Evolutionary conservation across 2,329 filamentous ascomycete species (phyloP), one percentile per base, ranked within the genome.

Genomic region (Clonostachys rosea): DNA sequence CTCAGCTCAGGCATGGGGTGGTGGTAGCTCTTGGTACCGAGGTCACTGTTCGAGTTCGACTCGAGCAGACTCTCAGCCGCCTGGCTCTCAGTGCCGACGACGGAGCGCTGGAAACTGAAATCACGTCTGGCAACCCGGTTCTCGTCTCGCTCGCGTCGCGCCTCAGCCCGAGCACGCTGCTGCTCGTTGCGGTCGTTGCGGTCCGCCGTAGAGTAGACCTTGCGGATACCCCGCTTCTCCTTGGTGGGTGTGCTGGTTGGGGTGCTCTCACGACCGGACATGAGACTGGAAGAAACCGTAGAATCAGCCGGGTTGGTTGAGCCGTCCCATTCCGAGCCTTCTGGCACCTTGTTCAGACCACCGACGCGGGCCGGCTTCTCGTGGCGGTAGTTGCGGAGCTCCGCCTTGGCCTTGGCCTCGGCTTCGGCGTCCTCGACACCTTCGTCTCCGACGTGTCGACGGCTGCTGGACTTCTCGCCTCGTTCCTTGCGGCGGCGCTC

Each of bases 311-410:
- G 86, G 65, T 80, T 83, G 16, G 78, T 81, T 12, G 75, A 80
- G 41, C 88, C 89, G 61, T 95, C 88, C 77, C 89, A 95, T 54
- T 81, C 74, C 50, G 83, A 87, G 50, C 85, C 87, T 56, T 96
- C 92, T 40, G 84, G 78, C 55, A 87, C 76, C 57, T 86, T 84
- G 69, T 97, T 97, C 64, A 97, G 72, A 17, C 92, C 92, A 35
- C 92, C 92, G 3, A 97, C 91, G 45, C 87, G 80, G 1, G 92
- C 92, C 3, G 90, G 74, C 64, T 86, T 89, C 70, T 97, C 92
- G 60, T 90, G 79, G 20, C 91, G 87, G 73, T 97, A 97, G 34
- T 82, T 82, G 49, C 86, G 82, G 47, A 97, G 80, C 50, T 94
- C 86, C 42, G 81, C 72, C 56, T 84, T 74, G 20, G 80, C 84